Conservation (phyloP, 257 asterid species). For the Solanum paucissectum region DNA sequence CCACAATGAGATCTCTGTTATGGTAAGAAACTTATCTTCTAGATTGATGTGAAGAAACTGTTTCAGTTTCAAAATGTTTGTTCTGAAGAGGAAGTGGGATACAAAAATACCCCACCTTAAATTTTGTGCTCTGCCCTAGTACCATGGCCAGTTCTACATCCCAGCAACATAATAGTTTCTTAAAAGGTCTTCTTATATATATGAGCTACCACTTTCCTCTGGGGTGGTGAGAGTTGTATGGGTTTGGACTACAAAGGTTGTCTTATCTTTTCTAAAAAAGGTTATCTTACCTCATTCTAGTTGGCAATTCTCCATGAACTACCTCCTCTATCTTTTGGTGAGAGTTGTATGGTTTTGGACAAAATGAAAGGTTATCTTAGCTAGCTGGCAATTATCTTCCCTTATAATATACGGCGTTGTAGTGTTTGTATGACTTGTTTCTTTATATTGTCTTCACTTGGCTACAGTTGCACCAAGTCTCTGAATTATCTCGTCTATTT, state of each 20-base stretch:
- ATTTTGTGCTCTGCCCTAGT: neutral
- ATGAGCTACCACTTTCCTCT: neutral
- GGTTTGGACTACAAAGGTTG: neutral
- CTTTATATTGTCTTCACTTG: neutral
- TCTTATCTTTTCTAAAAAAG: neutral
- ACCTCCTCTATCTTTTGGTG: neutral
- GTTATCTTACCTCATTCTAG: neutral
- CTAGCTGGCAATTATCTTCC: neutral
- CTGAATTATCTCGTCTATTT: neutral
- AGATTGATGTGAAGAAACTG: neutral
- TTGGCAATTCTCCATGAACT: neutral
- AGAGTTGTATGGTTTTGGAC: neutral
- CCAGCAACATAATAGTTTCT: neutral
- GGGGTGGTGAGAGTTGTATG: neutral
- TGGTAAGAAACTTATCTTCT: constrained; percentile 33
- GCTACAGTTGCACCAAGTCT: neutral
- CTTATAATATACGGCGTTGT: neutral
- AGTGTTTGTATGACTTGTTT: neutral
- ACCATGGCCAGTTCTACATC: neutral
- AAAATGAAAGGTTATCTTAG: neutral
- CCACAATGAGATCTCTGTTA: constrained; percentile 73
- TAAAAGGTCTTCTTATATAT: neutral
- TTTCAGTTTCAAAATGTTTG: neutral
- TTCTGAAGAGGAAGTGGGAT: neutral
- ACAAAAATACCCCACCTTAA: neutral